Evolutionary conservation across 2,329 filamentous ascomycete species (phyloP), one percentile per base, ranked within the genome.

Genomic region (Epichloe elymi): DNA sequence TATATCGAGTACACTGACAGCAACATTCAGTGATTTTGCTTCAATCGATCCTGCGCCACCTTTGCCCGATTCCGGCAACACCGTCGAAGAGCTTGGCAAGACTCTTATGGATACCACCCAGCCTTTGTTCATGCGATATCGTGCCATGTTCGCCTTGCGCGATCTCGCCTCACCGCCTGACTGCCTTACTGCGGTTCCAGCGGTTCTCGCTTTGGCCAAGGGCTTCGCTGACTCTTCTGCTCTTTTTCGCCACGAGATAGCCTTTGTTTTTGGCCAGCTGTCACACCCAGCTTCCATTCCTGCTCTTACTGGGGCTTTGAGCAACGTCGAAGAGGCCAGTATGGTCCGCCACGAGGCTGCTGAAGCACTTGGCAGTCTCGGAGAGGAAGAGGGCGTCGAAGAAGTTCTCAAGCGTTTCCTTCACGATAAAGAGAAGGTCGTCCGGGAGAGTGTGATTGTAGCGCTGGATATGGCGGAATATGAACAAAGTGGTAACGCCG

Each of bases 321-420:
- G 85, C 60, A 77, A 98, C 65, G 71, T 79, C 46, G 74, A 86
- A 51, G 93, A 98, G 71, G 85, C 81, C 23, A 89, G 90, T 62
- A 98, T 98, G 93, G 93, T 98, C 51, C 83, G 93, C 51, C 93
- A 98, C 64, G 93, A 98, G 70, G 94, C 93, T 46, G 93, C 94
- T 1, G 93, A 98, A 71, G 93, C 93, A 23, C 79, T 98, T 26
- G 93, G 93, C 26, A 95, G 90, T 62, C 75, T 98, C 35, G 94
- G 93, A 23, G 88, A 95, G 20, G 90, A 96, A 67, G 85, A 89
- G 46, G 91, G 91, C 19, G 93, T 98, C 12, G 90, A 96, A 64
- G 87, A 88, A 51, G 85, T 82, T 4, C 66, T 98, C 62, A 88
- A 80, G 69, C 77, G 74, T 56, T 97, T 96, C 70, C 70, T 97